Evolutionary conservation across 805 yeast species (phyloP).

Genomic region (Zygosaccharomyces bailii): DNA sequence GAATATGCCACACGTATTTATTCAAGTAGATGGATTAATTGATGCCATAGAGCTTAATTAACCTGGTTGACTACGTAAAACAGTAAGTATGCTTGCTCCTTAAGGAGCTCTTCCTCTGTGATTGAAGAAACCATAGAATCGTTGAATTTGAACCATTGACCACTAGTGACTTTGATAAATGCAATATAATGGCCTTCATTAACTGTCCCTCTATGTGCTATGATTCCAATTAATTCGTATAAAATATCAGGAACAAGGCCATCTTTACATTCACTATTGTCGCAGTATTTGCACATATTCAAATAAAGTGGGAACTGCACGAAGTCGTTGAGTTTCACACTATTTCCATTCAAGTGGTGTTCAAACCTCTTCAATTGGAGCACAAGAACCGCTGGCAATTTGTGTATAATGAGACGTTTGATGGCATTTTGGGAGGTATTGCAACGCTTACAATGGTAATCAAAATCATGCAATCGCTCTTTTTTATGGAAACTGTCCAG

Average conservation of each 20-base stretch:
- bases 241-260: constrained; percentile 39
- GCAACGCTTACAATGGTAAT: constrained; percentile 70
- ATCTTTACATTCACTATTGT: constrained; percentile 10
- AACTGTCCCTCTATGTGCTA: constrained; percentile 87
- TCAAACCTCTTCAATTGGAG: constrained; percentile 76
- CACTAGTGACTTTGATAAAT: constrained; percentile 64
- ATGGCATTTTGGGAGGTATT: constrained; percentile 57
- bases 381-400: constrained; percentile 72
- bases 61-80: constrained; percentile 51
- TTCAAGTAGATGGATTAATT: constrained; percentile 9
- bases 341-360: constrained; percentile 39
- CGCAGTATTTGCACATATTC: constrained; percentile 62
- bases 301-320: constrained; percentile 70
- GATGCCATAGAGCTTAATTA: constrained; percentile 14
- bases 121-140: constrained; percentile 77
- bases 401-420: constrained; percentile 66
- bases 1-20: too few species aligned
- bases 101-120: constrained; percentile 59
- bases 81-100: constrained; percentile 74
- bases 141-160: constrained; percentile 88
- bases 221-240: constrained; percentile 82
- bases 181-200: constrained; percentile 95
- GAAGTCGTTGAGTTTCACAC: constrained; percentile 71
- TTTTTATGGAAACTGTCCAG: constrained; percentile 70
- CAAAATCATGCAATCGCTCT: constrained; percentile 67